Evolutionary conservation across 2,329 filamentous ascomycete genomes (phyloP).

Genomic region (Ceratocystis albifundus): DNA sequence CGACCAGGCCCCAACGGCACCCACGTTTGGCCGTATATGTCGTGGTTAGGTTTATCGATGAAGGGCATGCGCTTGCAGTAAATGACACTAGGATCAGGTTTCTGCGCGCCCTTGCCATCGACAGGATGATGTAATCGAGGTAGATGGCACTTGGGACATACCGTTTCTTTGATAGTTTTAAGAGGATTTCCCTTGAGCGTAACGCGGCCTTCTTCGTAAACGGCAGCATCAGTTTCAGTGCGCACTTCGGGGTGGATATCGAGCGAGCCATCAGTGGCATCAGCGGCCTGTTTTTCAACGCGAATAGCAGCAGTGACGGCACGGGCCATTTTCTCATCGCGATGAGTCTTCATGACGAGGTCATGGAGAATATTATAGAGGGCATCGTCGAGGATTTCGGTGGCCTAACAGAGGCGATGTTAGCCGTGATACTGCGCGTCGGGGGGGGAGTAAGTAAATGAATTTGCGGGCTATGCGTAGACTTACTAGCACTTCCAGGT

Average conservation of each 20-base stretch:
- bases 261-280: conserved; percentile 43
- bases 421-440: conserved; percentile 4
- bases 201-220: conserved; percentile 58
- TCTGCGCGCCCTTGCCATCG: conserved; percentile 54
- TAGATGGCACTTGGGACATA: conserved; percentile 63
- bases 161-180: conserved; percentile 56
- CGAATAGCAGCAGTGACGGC: conserved; percentile 53
- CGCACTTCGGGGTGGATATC: conserved; percentile 46
- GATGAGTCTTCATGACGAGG: conserved; percentile 61
- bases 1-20: conserved; percentile 57
- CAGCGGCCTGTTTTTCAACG: conserved; percentile 50
- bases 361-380: conserved; percentile 68
- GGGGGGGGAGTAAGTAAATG: neutral
- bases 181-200: conserved; percentile 61
- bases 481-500: conserved; percentile 21
- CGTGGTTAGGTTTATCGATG: conserved; percentile 62
- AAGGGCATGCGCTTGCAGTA: conserved; percentile 74
- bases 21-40: conserved; percentile 76
- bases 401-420: conserved; percentile 35
- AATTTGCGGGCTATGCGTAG: neutral
- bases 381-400: conserved; percentile 59
- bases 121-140: conserved; percentile 62
- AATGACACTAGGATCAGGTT: conserved; percentile 53
- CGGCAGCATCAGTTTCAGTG: conserved; percentile 54
- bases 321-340: conserved; percentile 65